A percentile compares a stretch with the other conserved stretches of the same genome.
Conservation (phyloP, 2,329 filamentous ascomycete genomes). For the Cadophora gregata region DNA sequence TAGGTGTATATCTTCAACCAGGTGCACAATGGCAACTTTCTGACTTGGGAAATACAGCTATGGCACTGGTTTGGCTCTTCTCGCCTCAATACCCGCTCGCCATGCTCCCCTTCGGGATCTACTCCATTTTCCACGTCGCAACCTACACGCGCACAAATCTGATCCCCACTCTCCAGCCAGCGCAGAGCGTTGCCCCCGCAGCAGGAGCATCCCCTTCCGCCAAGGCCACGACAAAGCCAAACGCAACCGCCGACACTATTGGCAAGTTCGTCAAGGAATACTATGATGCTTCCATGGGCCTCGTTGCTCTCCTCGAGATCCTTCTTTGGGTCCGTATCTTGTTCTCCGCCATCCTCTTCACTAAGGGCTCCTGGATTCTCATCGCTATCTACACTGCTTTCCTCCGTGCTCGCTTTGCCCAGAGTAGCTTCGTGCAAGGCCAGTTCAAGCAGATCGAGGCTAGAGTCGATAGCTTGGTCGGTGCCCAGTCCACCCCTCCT, state of each 20-base stretch:
- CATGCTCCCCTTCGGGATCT: constrained; percentile 92
- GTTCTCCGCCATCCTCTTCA: constrained; percentile 83
- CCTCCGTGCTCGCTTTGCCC: constrained; percentile 85
- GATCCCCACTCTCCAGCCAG: constrained; percentile 82
- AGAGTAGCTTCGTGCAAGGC: constrained; percentile 92
- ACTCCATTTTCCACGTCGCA: constrained; percentile 97
- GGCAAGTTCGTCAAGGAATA: constrained; percentile 96
- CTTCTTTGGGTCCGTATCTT: constrained; percentile 83
- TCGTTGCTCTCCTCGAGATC: constrained; percentile 90
- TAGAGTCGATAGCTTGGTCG: constrained; percentile 79
- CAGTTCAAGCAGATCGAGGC: constrained; percentile 75
- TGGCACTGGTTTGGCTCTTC: constrained; percentile 96
- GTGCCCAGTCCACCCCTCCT: constrained; percentile 86
- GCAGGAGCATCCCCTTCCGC: constrained; percentile 60
- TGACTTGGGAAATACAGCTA: constrained; percentile 59
- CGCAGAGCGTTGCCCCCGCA: constrained; percentile 58
- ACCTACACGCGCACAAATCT: constrained; percentile 95
- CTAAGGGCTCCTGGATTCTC: constrained; percentile 89
- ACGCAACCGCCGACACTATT: constrained; percentile 78
- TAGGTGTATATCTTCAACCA: constrained; percentile 55
- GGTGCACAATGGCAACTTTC: not conserved
- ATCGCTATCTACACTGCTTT: constrained; percentile 87
- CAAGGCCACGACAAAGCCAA: constrained; percentile 58
- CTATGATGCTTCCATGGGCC: constrained; percentile 94
- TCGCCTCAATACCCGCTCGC: constrained; percentile 88